Evolutionary conservation across 129 eudicot genomes (phyloP).

Genomic region (Mikania micrantha): DNA sequence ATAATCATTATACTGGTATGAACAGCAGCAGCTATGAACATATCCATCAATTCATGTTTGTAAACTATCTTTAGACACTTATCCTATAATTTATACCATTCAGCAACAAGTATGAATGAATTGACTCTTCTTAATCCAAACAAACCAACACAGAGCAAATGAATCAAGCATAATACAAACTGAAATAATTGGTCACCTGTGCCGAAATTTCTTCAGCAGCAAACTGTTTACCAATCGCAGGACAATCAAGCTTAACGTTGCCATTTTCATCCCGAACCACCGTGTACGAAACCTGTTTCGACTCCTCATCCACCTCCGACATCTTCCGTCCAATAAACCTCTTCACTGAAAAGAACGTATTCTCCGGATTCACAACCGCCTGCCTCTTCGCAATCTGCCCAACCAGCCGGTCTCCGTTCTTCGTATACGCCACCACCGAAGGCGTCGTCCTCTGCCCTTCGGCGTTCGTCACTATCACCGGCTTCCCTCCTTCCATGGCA

Average conservation of each 20-base stretch:
- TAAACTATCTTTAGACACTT: too few species aligned
- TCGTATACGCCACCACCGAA: slow-evolving; percentile 90
- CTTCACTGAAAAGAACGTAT: slow-evolving; percentile 80
- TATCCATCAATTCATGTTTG: not conserved
- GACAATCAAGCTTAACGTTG: slow-evolving; percentile 91
- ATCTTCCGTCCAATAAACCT: slow-evolving; percentile 95
- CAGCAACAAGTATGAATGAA: too few species aligned
- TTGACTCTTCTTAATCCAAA: too few species aligned
- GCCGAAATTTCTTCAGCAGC: slow-evolving; percentile 97
- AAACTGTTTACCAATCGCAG: slow-evolving; percentile 86
- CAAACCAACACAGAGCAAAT: too few species aligned
- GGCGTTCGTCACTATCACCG: slow-evolving; percentile 77
- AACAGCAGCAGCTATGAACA: not conserved
- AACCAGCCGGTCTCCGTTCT: slow-evolving; percentile 74
- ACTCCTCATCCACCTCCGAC: slow-evolving; percentile 90
- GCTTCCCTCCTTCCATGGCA: slow-evolving; percentile 97
- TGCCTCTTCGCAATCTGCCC: slow-evolving; percentile 97
- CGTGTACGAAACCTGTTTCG: slow-evolving; percentile 76
- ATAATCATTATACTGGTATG: not conserved
- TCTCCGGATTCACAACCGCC: slow-evolving; percentile 92
- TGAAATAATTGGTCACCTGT: slow-evolving; percentile 38
- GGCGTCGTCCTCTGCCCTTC: slow-evolving; percentile 95
- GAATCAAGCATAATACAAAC: not conserved
- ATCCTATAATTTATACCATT: too few species aligned
- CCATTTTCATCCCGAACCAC: slow-evolving; percentile 92